Base-by-base conservation (phyloP, 441 rosid species). In the Metrosideros polymorpha region DNA sequence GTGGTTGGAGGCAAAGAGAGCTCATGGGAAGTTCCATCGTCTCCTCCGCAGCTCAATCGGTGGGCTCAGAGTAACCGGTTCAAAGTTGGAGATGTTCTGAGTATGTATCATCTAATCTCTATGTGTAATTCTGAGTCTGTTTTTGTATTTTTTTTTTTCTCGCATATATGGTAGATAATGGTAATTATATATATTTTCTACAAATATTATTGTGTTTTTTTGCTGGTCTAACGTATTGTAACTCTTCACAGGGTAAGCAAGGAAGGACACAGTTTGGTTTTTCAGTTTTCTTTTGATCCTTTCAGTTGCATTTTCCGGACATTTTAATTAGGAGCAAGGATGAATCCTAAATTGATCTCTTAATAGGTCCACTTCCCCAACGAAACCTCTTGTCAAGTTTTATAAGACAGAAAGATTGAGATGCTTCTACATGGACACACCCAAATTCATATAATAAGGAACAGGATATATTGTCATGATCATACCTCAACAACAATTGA, bases 31-130 rank as follows among this genome's bases (percentile, higher is more conserved):
- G 82, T 94, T 88, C 99, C 98, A 6, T 90, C 95, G 82, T 96
- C 97, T 0, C 92, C 95, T 84, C 88, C 97, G 25, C 97, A 95
- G 25, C 97, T 97, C 89, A 95, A 94, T 88, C 86, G 87, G 88
- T 96, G 99, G 99, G 99, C 99, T 45, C 93, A 89, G 86, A 90
- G 88, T 25, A 82, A 93, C 47, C 96, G 97, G 12, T 96, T 97
- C 89, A 91, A 86, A 71, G 87, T 96, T 6, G 98, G 97, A 39
- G 98, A 96, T 84, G 85, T 93, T 75, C 97, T 95, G 1, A 96
- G 98, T 97, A 89, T 88, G 24, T 30, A 52, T 30, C 14, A 2
- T 82, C 45, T 66, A 27, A 9, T 32, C 4, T 0, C 10, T 63
- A 10, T 32, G 6, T 54, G 24, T 54, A 54, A 54, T 54, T 55